phyloP scores from a whole-genome alignment of 768 basidiomycete genomes.

The Boletus insuetus region DNA sequence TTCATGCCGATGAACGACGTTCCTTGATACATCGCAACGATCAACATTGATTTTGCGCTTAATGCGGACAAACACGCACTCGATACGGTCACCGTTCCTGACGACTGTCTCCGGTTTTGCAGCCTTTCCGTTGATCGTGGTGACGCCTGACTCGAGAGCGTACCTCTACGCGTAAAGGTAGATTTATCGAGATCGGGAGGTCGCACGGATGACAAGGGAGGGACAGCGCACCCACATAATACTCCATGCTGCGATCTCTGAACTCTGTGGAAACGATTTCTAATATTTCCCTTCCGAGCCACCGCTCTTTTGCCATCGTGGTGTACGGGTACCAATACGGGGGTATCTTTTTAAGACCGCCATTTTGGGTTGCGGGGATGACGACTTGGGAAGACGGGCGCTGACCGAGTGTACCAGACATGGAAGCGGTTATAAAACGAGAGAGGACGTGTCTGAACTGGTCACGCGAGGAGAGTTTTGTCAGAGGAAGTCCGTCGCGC shows the following conservation, averaged over 20 bases:
- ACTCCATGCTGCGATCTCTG: slow-evolving; percentile 90
- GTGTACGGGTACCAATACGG: slow-evolving; percentile 94
- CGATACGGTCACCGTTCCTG: slow-evolving; percentile 83
- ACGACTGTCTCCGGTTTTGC: slow-evolving; percentile 79
- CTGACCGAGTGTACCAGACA: slow-evolving; percentile 34
- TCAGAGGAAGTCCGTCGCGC: slow-evolving; percentile 38
- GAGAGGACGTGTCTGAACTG: slow-evolving; percentile 58
- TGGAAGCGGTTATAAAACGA: slow-evolving; percentile 50
- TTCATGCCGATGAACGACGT: slow-evolving; percentile 95
- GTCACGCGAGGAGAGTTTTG: slow-evolving; percentile 47
- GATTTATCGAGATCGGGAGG: neutral
- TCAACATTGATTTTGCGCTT: neutral
- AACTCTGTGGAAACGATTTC: slow-evolving; percentile 95
- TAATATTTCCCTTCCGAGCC: slow-evolving; percentile 83
- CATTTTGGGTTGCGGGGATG: slow-evolving; percentile 11
- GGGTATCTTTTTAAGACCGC: slow-evolving; percentile 71
- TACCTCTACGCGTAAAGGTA: slow-evolving; percentile 45
- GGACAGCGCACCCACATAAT: slow-evolving; percentile 67
- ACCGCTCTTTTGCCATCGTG: slow-evolving; percentile 89
- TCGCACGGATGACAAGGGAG: neutral
- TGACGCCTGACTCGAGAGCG: slow-evolving; percentile 90
- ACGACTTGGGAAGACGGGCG: slow-evolving; percentile 27
- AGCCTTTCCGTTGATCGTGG: slow-evolving; percentile 88
- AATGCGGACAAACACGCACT: slow-evolving; percentile 49
- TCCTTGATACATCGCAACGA: slow-evolving; percentile 43